Evolutionary conservation across 1,139 yeast genomes (phyloP), one percentile per base, ranked within the genome.

Genomic region (Blastobotrys indianensis): DNA sequence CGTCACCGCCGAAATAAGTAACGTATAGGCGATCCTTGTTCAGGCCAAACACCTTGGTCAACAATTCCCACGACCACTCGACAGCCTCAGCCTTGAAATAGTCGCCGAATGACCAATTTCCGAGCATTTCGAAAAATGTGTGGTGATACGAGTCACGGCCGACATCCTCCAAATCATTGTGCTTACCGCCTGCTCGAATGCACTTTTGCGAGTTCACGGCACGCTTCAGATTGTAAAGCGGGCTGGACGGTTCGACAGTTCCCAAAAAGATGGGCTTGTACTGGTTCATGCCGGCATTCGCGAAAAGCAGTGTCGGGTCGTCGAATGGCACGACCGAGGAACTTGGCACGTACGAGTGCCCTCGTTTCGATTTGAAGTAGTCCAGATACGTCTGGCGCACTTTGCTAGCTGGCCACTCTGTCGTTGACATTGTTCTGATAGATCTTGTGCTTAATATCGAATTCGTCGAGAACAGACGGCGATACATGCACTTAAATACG

Each of bases 81-180:
- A 90, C 83, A 46, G 97, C 97, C 62, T 88, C 98, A 60, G 82
- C 78, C 69, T 92, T 92, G 79, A 92, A 92, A 66, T 92, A 92
- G 68, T 92, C 98, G 56, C 99, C 99, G 67, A 92, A 92, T 5
- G 98, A 92, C 99, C 99, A 92, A 74, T 92, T 92, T 58, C 99
- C 99, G 70, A 92, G 78, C 99, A 92, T 92, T 72, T 92, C 99
- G 59, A 92, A 92, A 63, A 94, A 92, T 10, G 99, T 92, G 67
- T 92, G 99, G 67, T 92, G 99, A 64, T 92, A 92, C 47, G 95
- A 85, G 67, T 92, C 99, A 64, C 85, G 80, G 53, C 99, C 99
- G 41, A 92, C 99, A 67, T 92, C 99, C 65, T 92, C 99, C 63
- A 92, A 78, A 71, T 92, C 99, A 63, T 92, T 92, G 68, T 92